phyloP scores from a whole-genome alignment of 2,329 filamentous ascomycete species.

The Paraconiothyrium sp. region DNA sequence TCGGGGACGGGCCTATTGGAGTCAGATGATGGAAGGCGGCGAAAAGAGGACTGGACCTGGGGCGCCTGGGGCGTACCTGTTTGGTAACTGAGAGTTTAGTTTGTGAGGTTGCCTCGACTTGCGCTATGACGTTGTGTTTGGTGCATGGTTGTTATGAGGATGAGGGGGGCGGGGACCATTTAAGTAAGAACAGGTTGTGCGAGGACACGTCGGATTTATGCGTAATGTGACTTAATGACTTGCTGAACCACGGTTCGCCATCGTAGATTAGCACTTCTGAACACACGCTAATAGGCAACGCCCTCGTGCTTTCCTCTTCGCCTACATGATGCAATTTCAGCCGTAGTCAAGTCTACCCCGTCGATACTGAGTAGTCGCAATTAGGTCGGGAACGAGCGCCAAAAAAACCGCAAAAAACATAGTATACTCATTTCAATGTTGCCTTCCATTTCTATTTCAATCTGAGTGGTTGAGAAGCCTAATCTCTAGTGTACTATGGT shows the following conservation, averaged over 20 bases:
- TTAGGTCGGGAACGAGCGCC: too few relatives aligned
- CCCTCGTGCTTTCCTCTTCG: conserved; percentile 1
- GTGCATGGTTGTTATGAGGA: conserved; percentile 12
- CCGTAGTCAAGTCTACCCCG: neutral
- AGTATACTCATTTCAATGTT: too few relatives aligned
- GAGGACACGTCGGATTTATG: conserved; percentile 15
- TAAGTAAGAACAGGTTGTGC: conserved; percentile 10
- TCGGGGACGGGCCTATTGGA: conserved; percentile 5
- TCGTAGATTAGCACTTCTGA: conserved; percentile 9
- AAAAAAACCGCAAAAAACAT: too few relatives aligned
- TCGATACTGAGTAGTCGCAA: too few relatives aligned
- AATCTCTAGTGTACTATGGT: too few relatives aligned
- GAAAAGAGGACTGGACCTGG: conserved; percentile 11
- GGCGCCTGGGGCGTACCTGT: conserved; percentile 9
- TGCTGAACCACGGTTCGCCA: conserved; percentile 12
- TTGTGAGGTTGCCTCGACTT: conserved; percentile 13
- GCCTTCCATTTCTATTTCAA: too few relatives aligned
- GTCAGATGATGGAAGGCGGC: conserved; percentile 7
- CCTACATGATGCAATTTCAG: conserved; percentile 4
- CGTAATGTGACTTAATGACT: conserved; percentile 12
- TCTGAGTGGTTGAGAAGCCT: too few relatives aligned
- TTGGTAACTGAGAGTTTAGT: conserved; percentile 11
- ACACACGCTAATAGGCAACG: conserved; percentile 10
- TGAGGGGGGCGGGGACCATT: conserved; percentile 11
- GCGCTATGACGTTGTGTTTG: conserved; percentile 9